A percentile compares a stretch with the other conserved stretches of the same genome.
Conservation (phyloP, 768 basidiomycete species). For the Leccinellum luteum region DNA sequence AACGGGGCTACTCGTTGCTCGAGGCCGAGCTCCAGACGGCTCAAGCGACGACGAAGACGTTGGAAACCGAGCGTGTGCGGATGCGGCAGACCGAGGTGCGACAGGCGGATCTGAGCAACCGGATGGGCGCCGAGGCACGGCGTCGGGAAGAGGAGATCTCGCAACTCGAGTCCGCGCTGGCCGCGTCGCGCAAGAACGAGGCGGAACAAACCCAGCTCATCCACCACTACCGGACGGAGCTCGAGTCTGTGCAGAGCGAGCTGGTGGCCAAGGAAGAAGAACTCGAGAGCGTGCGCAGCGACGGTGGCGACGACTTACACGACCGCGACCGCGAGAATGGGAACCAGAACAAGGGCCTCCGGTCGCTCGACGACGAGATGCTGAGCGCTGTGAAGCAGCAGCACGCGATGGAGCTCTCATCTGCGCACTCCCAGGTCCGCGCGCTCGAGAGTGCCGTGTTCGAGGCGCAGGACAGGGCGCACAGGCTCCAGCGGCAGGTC, state of each 20-base stretch:
- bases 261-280: conserved; percentile 63
- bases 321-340: conserved; percentile 4
- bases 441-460: conserved; percentile 71
- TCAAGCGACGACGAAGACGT: conserved; percentile 48
- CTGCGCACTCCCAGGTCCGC: conserved; percentile 76
- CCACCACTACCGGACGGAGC: conserved; percentile 61
- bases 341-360: conserved; percentile 24
- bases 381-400: conserved; percentile 66
- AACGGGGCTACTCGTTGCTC: conserved; percentile 58
- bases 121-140: conserved; percentile 43
- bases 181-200: conserved; percentile 43
- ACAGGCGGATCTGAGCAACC: conserved; percentile 57
- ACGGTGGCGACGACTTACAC: conserved; percentile 39
- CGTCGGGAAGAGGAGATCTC: conserved; percentile 54
- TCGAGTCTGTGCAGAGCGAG: conserved; percentile 67
- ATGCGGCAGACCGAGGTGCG: conserved; percentile 55
- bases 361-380: conserved; percentile 73
- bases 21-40: conserved; percentile 60
- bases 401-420: conserved; percentile 76
- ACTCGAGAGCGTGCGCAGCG: conserved; percentile 49
- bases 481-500: conserved; percentile 67
- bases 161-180: conserved; percentile 50
- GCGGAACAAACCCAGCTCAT: conserved; percentile 66
- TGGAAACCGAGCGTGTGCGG: conserved; percentile 65
- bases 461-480: conserved; percentile 66